Base-by-base conservation (phyloP, 176 grass and related monocot genomes). In the Triticum monococcum region DNA sequence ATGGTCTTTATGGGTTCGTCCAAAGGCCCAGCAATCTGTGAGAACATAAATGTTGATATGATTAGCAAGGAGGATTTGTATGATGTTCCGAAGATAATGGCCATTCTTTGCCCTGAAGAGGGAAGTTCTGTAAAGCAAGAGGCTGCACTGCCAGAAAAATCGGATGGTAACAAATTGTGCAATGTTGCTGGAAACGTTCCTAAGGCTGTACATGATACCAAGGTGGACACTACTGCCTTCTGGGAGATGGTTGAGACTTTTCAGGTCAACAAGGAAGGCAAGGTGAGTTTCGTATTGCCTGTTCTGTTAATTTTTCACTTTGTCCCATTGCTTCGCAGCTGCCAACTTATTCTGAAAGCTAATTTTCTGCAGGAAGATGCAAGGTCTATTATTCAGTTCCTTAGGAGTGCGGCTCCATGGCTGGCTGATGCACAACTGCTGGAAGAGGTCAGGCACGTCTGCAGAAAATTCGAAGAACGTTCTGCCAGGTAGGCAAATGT, bases 1-100 rank as follows among this genome's bases (percentile, higher is more conserved):
- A 73, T 98, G 80, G 87, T 98, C 5, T 3, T 98, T 41, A 83
- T 98, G 22, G 87, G 87, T 88, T 64, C 52, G 3, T 72, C 64
- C 10, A 37, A 83, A 45, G 35, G 68, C 43, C 28, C 14, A 3
- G 4, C 5, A 10, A 56, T 62, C 14, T 24, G 66, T 56, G 32
- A 25, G 25, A 20, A 64, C 20, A 31, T 90, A 33, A 95, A 90
- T 71, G 87, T 76, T 73, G 23, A 68, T 80, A 79, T 79, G 14
- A 80, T 93, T 64, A 85, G 57, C 54, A 64, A 68, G 6, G 86
- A 52, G 3, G 61, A 90, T 37, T 68, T 98, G 52, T 31, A 61
- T 67, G 63, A 93, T 81, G 78, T 16, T 68, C 25, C 83, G 0
- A 84, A 80, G 18, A 43, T 95, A 66, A 65, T 80, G 70, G 4